phyloP scores from a whole-genome alignment of 192 early-diverging fungal species.

The Rhizoclosmatium globosum region DNA sequence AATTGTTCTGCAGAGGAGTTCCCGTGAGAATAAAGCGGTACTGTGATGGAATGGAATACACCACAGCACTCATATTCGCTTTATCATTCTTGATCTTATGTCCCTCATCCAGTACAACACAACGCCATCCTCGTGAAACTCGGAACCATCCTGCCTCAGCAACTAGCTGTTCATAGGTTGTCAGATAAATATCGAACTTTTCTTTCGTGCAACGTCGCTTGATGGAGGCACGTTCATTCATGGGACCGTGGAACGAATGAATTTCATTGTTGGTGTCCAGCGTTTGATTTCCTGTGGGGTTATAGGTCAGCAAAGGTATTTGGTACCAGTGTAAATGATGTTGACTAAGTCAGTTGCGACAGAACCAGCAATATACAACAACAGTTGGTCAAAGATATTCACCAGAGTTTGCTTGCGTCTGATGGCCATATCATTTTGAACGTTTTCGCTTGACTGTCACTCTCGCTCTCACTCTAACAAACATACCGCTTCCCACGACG shows the following conservation, averaged over 20 bases:
- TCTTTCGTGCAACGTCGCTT: constrained; percentile 37
- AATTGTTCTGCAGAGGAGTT: constrained; percentile 94
- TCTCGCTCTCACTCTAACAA: constrained; percentile 22
- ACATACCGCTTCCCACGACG: constrained; percentile 85
- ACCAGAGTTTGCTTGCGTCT: too few relatives aligned
- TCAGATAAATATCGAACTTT: constrained; percentile 51
- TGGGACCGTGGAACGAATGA: constrained; percentile 69
- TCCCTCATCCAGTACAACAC: constrained; percentile 93
- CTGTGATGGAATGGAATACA: constrained; percentile 80
- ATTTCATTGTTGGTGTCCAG: constrained; percentile 65
- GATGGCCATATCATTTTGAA: too few relatives aligned
- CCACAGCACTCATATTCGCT: constrained; percentile 82
- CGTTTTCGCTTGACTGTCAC: too few relatives aligned
- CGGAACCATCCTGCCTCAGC: constrained; percentile 45
- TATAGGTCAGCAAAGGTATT: neutral
- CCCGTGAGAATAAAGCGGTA: constrained; percentile 91
- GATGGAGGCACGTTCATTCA: constrained; percentile 47
- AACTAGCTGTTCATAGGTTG: constrained; percentile 58
- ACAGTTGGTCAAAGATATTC: too few relatives aligned
- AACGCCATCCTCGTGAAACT: constrained; percentile 74
- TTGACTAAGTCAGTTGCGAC: too few relatives aligned
- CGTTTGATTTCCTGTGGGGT: constrained; percentile 61
- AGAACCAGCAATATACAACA: too few relatives aligned
- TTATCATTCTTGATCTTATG: constrained; percentile 97
- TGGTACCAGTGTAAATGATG: too few relatives aligned